A percentile compares a stretch with the other conserved stretches of the same genome.
Evolutionary conservation across 2,329 filamentous ascomycete genomes (phyloP).

Genomic region (Huntiella moniliformis): DNA sequence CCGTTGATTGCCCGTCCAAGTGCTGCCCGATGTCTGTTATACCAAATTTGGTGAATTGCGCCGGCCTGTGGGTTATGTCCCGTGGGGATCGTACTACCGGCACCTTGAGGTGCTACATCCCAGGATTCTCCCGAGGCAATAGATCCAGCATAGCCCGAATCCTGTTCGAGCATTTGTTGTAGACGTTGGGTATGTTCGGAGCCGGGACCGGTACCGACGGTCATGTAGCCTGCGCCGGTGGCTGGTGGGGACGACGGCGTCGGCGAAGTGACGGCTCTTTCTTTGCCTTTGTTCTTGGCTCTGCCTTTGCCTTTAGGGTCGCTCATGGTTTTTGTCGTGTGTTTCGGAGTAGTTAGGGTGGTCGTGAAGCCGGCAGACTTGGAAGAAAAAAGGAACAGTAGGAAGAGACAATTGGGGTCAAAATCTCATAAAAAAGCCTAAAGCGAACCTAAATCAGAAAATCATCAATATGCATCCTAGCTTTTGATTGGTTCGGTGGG

Average conservation of each 20-base stretch:
- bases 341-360: too few species aligned
- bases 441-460: too few species aligned
- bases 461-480: too few species aligned
- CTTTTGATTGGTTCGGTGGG: too few species aligned
- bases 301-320: slow-evolving; percentile 21
- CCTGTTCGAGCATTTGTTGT: slow-evolving; percentile 62
- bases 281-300: slow-evolving; percentile 39
- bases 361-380: too few species aligned
- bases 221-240: slow-evolving; percentile 48
- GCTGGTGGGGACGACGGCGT: slow-evolving; percentile 14
- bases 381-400: too few species aligned
- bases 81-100: slow-evolving; percentile 16
- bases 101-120: slow-evolving; percentile 18
- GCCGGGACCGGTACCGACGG: slow-evolving; percentile 56
- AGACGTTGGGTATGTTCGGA: slow-evolving; percentile 67
- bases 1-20: slow-evolving; percentile 76
- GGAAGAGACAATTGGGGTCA: too few species aligned
- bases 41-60: slow-evolving; percentile 82
- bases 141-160: slow-evolving; percentile 85
- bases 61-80: slow-evolving; percentile 40
- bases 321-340: slow-evolving; percentile 2
- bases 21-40: slow-evolving; percentile 76
- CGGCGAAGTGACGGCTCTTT: slow-evolving; percentile 17
- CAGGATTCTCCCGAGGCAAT: slow-evolving; percentile 40
- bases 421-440: too few species aligned